These are phyloP conservation scores for Aureoboletus auriporus DNA, from an alignment of 768 basidiomycete species.

Conservation along the genomic window DNA sequence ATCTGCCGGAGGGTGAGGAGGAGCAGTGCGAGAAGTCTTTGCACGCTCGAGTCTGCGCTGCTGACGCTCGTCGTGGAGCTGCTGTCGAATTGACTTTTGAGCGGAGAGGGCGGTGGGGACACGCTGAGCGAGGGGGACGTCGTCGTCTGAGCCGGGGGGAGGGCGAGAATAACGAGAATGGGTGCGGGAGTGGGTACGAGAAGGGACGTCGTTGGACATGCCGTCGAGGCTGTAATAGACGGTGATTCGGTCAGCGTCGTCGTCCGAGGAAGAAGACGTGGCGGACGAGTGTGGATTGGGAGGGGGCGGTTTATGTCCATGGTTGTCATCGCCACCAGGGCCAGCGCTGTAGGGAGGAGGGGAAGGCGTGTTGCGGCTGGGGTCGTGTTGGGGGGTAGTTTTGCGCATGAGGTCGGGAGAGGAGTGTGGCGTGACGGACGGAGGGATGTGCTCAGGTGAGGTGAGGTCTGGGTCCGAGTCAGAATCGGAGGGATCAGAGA, in stretches of 20 bases:
- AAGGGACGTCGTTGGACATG: slow-evolving; percentile 23
- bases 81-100: slow-evolving; percentile 72
- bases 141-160: slow-evolving; percentile 55
- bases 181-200: slow-evolving; percentile 20
- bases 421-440: slow-evolving; percentile 13
- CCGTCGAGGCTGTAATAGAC: slow-evolving; percentile 44
- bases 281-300: slow-evolving; percentile 33
- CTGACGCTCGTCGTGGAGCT: slow-evolving; percentile 66
- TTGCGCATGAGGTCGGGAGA: slow-evolving; percentile 6
- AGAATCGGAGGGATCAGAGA: slow-evolving; percentile 29
- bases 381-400: no score
- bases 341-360: slow-evolving; percentile 20
- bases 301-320: slow-evolving; percentile 35
- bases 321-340: slow-evolving; percentile 36
- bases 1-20: slow-evolving; percentile 10
- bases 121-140: slow-evolving; percentile 77
- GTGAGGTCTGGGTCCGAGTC: slow-evolving; percentile 18
- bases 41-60: slow-evolving; percentile 50
- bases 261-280: slow-evolving; percentile 40
- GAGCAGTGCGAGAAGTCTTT: slow-evolving; percentile 20
- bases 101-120: slow-evolving; percentile 82
- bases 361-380: no score
- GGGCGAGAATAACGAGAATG: slow-evolving; percentile 18
- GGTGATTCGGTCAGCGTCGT: slow-evolving; percentile 39
- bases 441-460: slow-evolving; percentile 7